Evolutionary conservation across 176 grass and related monocot species (phyloP).

Genomic region (Rhynchospora pubera): DNA sequence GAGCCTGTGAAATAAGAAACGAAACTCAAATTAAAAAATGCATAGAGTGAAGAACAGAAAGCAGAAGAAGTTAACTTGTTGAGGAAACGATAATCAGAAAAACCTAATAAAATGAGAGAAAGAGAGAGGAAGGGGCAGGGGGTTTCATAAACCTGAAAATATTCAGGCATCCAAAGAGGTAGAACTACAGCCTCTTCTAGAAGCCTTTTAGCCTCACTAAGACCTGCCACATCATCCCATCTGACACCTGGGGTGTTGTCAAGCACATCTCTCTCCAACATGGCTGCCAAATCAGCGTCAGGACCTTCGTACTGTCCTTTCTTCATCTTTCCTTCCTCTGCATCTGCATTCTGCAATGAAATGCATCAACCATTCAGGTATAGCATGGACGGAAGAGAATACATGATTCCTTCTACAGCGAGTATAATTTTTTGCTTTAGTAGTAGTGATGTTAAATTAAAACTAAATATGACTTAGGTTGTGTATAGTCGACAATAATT

Average conservation of each 20-base stretch:
- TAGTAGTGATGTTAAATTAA: not conserved
- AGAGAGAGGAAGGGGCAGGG: not conserved
- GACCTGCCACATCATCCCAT: constrained; percentile 98
- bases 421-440: not conserved
- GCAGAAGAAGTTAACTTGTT: not conserved
- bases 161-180: constrained; percentile 98
- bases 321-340: constrained; percentile 71
- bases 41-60: not conserved
- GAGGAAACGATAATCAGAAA: not conserved
- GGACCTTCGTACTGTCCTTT: constrained; percentile 90
- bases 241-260: constrained; percentile 89
- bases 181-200: constrained; percentile 98
- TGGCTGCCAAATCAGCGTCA: constrained; percentile 83
- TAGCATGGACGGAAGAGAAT: not conserved
- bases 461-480: not conserved
- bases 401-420: not conserved
- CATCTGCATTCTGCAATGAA: constrained; percentile 57
- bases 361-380: not conserved
- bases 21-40: not conserved
- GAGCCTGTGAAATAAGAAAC: too few species aligned
- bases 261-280: constrained; percentile 97
- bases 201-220: constrained; percentile 97
- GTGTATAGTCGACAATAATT: not conserved
- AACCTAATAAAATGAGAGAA: not conserved
- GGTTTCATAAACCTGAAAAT: constrained; percentile 68